A percentile compares a stretch with the other conserved stretches of the same genome.
phyloP scores from a whole-genome alignment of 2,329 filamentous ascomycete genomes.

The Chaetothyriales sp. region DNA sequence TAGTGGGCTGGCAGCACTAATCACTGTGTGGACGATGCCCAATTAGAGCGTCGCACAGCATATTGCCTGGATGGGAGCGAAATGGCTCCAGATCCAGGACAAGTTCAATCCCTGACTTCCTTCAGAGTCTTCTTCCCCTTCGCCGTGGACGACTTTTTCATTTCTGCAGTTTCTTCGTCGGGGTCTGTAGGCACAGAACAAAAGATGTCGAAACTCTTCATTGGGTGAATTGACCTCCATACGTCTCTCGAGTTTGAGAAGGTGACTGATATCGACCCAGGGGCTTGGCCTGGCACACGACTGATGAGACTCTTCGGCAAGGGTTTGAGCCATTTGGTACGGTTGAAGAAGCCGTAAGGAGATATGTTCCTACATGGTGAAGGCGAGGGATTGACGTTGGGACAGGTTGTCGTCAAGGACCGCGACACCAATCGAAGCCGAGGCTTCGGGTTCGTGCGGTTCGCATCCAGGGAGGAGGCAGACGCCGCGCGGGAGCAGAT shows the following conservation, averaged over 20 bases:
- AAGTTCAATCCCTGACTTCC: not conserved
- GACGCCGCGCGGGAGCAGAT: constrained; percentile 30
- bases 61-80: not conserved
- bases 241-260: constrained; percentile 1
- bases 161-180: not conserved
- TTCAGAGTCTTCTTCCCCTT: not conserved
- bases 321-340: constrained; percentile 88
- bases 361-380: constrained; percentile 1
- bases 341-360: constrained; percentile 84
- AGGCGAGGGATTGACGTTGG: constrained; percentile 11
- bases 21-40: not conserved
- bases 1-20: not conserved
- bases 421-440: constrained; percentile 92
- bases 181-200: not conserved
- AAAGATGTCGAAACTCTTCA: constrained; percentile 19
- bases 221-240: constrained; percentile 12
- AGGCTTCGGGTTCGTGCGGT: constrained; percentile 94
- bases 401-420: constrained; percentile 90
- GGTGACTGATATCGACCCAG: constrained; percentile 33
- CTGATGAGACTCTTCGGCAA: constrained; percentile 68
- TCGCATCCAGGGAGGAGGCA: constrained; percentile 38
- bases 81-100: not conserved
- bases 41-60: not conserved
- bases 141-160: not conserved
- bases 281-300: constrained; percentile 97